Evolutionary conservation across 2,329 filamentous ascomycete species (phyloP), one percentile per base, ranked within the genome.

Genomic region (Metarhizium anisopliae): DNA sequence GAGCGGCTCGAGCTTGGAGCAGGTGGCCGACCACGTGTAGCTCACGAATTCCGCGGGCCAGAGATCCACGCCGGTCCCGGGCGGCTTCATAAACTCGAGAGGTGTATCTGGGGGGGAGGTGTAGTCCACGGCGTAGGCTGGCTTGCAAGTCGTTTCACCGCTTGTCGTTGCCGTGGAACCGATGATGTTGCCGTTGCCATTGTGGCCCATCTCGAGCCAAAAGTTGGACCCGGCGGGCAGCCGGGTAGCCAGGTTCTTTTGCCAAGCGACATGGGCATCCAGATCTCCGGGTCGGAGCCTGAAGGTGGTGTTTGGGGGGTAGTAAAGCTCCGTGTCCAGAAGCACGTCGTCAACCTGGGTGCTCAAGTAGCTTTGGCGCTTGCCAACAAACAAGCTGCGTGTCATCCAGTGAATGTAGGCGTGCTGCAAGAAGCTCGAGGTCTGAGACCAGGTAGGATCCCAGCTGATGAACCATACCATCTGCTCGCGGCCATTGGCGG

Each of bases 321-420:
- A 61, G 63, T 81, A 81, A 40, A 80, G 70, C 11, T 73, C 73
- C 3, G 77, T 75, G 42, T 72, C 70, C 20, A 86, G 70, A 61
- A 84, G 80, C 72, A 86, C 80, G 60, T 86, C 83, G 61, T 86
- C 83, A 36, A 85, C 77, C 62, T 84, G 81, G 13, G 80, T 77
- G 67, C 71, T 78, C 40, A 83, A 67, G 58, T 81, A 76, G 42
- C 78, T 71, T 59, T 80, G 75, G 54, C 79, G 75, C 63, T 79
- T 77, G n/a, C 81, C 81, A 10, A 78, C 70, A 59, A 80, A 79
- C 8, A 84, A 66, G 42, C 82, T 82, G 58, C 80, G 75, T 5
- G 82, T 84, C 38, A 82, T 65, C 82, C 81, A 85, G 61, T 77
- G 77, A 58, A 85, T 84, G 75, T 79, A 84, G 11, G 81, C 74